Conservation (phyloP, 2,329 filamentous ascomycete genomes). For the Coleophoma eucalyptorum region DNA sequence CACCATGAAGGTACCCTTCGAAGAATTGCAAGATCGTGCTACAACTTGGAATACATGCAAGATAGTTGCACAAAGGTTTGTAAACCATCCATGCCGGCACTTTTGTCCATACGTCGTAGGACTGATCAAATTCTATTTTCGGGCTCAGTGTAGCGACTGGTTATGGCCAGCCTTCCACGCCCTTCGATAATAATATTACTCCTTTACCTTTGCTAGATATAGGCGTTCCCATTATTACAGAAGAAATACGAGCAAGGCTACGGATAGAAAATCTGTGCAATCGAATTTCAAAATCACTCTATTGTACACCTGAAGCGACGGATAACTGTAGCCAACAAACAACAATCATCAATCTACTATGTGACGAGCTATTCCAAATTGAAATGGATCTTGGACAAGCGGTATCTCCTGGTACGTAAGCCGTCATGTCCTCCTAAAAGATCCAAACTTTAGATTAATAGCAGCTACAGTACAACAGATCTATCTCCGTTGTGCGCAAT, state of each 20-base stretch:
- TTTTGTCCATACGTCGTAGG: neutral
- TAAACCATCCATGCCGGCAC: neutral
- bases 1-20: conserved; percentile 65
- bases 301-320: neutral
- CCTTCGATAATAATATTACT: conserved; percentile 51
- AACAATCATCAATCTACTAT: neutral
- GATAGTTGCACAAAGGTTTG: conserved; percentile 63
- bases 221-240: neutral
- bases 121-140: neutral
- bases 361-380: neutral
- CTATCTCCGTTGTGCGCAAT: neutral
- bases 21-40: conserved; percentile 71
- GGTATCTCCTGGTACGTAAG: neutral
- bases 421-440: neutral
- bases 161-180: conserved; percentile 73
- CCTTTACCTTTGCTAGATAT: neutral
- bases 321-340: neutral
- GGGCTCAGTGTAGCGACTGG: conserved; percentile 64
- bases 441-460: neutral
- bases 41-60: conserved; percentile 79
- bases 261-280: neutral
- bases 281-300: neutral
- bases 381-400: neutral
- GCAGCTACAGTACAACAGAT: neutral
- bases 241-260: neutral